Evolutionary conservation across 345 rosid genomes (phyloP), one percentile per base, ranked within the genome.

Genomic region (Populus alba): DNA sequence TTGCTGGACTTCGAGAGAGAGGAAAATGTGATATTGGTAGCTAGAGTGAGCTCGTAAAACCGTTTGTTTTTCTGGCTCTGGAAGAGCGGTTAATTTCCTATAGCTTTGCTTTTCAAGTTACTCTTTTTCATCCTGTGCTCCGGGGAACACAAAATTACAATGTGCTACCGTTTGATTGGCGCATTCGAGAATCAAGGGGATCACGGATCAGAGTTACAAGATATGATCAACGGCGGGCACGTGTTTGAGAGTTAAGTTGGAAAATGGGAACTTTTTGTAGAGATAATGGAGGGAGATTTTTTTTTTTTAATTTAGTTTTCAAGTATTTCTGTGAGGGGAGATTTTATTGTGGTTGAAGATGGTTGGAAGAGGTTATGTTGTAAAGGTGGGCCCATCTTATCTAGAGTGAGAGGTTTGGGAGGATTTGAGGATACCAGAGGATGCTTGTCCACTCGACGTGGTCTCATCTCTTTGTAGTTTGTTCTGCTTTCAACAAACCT

Each of bases 341-440:
- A 37, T 33, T 57, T 22, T 17, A n/a, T 27, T 55, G 7, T 6
- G 20, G 55, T 39, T 4, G 75, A 38, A 13, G 51, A 25, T n/a
- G 2, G 4, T 29, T 23, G 29, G 5, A 8, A 5, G 27, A 33
- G 25, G 39, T 57, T 22, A 39, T 66, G 53, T 7, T 70, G 33
- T 17, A 13, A 20, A 66, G 51, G 33, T 57, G 85, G 86, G 85
- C 49, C 66, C 86, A 41, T 9, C 85, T 87, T 87, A 85, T 87
- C 90, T 70, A 0, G 3, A 68, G 67, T 22, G 87, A 80, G 61
- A 76, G 88, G 88, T 80, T 13, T 11, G 74, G 1, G 70, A 63
- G 33, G n/a, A 53, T 18, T 18, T 53, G 59, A 53, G 59, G 65
- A 9, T 59, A 23, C 13, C 25, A 78, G 37, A 33, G 35, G 45